Conservation (phyloP, 2,329 filamentous ascomycete genomes). For the Sclerotinia subarctica region DNA sequence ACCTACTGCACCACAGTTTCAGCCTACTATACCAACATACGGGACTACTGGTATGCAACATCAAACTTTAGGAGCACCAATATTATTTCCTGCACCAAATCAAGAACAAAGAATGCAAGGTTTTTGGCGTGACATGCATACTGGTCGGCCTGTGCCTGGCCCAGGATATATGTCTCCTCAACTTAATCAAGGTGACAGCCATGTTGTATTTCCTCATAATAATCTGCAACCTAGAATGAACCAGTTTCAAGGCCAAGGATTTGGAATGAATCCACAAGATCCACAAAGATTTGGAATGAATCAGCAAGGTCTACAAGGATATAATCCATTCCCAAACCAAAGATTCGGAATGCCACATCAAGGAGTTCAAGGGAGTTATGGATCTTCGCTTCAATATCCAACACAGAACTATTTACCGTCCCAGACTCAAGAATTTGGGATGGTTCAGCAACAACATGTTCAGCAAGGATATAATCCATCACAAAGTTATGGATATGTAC, state of each 20-base stretch:
- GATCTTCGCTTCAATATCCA: neutral
- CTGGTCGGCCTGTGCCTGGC: no score
- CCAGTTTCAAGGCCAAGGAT: neutral
- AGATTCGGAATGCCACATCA: neutral
- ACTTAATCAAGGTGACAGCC: neutral
- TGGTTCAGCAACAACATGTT: neutral
- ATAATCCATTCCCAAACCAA: neutral
- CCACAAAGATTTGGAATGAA: neutral
- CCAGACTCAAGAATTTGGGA: neutral
- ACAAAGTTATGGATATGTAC: neutral
- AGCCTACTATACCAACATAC: neutral
- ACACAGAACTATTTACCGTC: neutral
- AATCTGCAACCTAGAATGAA: neutral
- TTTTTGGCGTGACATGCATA: no score
- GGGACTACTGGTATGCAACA: no score
- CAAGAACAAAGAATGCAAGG: neutral
- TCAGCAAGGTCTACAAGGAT: neutral
- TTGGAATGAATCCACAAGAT: no score
- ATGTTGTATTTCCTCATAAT: neutral
- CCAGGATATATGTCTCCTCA: neutral
- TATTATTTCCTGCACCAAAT: neutral
- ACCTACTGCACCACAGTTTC: neutral
- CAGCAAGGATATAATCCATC: neutral
- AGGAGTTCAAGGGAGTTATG: neutral
- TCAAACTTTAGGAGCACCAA: neutral